phyloP scores from a whole-genome alignment of 768 basidiomycete genomes.

The Megacollybia marginata region DNA sequence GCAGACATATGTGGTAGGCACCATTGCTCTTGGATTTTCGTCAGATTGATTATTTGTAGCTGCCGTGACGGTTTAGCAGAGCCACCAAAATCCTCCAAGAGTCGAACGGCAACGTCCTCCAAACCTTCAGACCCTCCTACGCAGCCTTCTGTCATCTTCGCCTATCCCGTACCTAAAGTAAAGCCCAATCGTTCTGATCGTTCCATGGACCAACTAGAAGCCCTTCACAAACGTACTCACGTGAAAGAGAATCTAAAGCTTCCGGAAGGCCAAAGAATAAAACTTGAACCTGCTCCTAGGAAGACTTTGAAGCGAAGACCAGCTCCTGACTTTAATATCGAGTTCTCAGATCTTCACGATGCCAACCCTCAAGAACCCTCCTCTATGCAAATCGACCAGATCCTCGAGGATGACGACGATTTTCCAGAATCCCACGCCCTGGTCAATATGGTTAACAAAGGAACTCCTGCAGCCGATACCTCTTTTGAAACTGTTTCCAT shows the following conservation, averaged over 20 bases:
- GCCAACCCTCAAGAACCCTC: constrained; percentile 5
- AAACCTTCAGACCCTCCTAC: constrained; percentile 4
- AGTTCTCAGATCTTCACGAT: constrained; percentile 37
- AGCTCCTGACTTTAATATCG: constrained; percentile 40
- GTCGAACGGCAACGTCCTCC: constrained; percentile 2
- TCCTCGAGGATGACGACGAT: constrained; percentile 32
- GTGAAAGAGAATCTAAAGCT: constrained; percentile 30
- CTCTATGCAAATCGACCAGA: constrained; percentile 14
- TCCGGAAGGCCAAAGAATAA: constrained; percentile 35
- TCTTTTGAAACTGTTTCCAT: constrained; percentile 38
- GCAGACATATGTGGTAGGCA: constrained; percentile 69
- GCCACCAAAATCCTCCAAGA: constrained; percentile 30
- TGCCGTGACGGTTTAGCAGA: constrained; percentile 64
- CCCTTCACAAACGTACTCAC: constrained; percentile 33
- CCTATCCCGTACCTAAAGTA: constrained; percentile 16
- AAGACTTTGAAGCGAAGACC: constrained; percentile 19
- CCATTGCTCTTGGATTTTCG: constrained; percentile 3
- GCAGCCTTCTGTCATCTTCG: constrained; percentile 1
- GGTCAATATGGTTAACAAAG: constrained; percentile 13
- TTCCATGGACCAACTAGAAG: constrained; percentile 32
- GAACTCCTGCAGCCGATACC: constrained; percentile 23
- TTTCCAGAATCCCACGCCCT: constrained; percentile 33
- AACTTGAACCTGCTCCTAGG: constrained; percentile 23
- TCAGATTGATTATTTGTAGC: constrained; percentile 27
- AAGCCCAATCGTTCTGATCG: constrained; percentile 13